A percentile compares a stretch with the other conserved stretches of the same genome.
phyloP scores from a whole-genome alignment of 345 rosid genomes.

The Boechera stricta region DNA sequence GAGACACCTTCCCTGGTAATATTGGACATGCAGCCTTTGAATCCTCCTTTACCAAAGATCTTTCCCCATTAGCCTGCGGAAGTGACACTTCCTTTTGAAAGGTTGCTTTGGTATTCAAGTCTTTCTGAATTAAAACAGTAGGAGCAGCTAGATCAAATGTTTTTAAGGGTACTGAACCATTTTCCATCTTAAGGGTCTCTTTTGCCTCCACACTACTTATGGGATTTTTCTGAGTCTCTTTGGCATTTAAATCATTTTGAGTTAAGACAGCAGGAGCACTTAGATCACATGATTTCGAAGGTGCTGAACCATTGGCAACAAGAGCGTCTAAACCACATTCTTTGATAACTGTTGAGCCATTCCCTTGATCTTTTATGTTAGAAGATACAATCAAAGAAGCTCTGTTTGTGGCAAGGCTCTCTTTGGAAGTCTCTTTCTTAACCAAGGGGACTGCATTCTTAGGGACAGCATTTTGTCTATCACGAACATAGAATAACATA shows the following conservation, averaged over 20 bases:
- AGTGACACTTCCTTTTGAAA: conserved; percentile 43
- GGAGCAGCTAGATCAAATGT: conserved; percentile 33
- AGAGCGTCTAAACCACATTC: conserved; percentile 34
- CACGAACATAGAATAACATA: conserved; percentile 97
- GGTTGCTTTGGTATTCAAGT: conserved; percentile 42
- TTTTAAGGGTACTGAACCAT: conserved; percentile 38
- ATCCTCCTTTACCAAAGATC: conserved; percentile 43
- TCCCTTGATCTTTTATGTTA: conserved; percentile 37
- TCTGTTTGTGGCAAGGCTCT: conserved; percentile 44
- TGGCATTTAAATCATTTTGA: conserved; percentile 42
- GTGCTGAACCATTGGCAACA: conserved; percentile 41
- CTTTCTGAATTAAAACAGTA: conserved; percentile 43
- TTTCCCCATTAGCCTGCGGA: conserved; percentile 40
- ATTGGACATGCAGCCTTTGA: conserved; percentile 10
- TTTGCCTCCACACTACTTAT: conserved; percentile 22
- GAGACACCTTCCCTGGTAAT: conserved; percentile 15
- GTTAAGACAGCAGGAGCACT: conserved; percentile 41
- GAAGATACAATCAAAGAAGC: conserved; percentile 48
- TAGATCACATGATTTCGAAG: conserved; percentile 27
- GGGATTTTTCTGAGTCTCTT: conserved; percentile 33
- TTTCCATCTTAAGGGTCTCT: conserved; percentile 21
- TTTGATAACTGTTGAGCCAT: conserved; percentile 45
- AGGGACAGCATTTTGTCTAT: conserved; percentile 56
- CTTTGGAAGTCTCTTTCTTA: conserved; percentile 56
- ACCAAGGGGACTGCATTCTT: conserved; percentile 53